phyloP scores from a whole-genome alignment of 306 rosid genomes.

The Prunus mira region DNA sequence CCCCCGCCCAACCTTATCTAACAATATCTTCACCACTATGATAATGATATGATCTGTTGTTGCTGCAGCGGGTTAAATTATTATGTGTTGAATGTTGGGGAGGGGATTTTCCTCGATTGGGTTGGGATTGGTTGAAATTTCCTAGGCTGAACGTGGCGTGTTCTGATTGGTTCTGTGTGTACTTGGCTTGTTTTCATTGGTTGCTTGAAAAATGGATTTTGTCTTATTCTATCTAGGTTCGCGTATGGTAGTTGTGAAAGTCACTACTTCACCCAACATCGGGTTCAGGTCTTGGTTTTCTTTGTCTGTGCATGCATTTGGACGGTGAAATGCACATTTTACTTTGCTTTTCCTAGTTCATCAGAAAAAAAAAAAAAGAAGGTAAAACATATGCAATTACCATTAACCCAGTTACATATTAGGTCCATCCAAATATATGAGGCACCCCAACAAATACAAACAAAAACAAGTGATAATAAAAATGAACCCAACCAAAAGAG shows the following conservation, averaged over 20 bases:
- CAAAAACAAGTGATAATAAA: no score
- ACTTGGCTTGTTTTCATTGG: constrained; percentile 3
- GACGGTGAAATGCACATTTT: no score
- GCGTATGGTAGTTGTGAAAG: constrained; percentile 4
- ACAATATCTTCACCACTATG: neutral
- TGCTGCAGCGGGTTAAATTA: neutral
- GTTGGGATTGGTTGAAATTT: constrained; percentile 17
- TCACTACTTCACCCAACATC: neutral
- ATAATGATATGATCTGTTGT: neutral
- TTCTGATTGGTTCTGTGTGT: neutral
- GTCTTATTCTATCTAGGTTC: neutral
- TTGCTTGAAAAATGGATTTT: neutral
- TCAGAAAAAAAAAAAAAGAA: no score
- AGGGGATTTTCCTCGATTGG: neutral
- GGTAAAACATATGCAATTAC: no score
- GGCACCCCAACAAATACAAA: no score
- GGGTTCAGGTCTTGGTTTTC: no score
- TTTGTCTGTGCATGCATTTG: no score
- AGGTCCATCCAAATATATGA: no score
- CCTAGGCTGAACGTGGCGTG: neutral
- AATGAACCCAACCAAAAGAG: no score
- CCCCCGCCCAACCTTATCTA: neutral
- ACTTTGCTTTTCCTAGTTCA: no score
- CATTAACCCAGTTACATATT: no score
- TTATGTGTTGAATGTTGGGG: neutral